Conservation (phyloP, 371 early-diverging fungal genomes). For the Mucor velutinosus region DNA sequence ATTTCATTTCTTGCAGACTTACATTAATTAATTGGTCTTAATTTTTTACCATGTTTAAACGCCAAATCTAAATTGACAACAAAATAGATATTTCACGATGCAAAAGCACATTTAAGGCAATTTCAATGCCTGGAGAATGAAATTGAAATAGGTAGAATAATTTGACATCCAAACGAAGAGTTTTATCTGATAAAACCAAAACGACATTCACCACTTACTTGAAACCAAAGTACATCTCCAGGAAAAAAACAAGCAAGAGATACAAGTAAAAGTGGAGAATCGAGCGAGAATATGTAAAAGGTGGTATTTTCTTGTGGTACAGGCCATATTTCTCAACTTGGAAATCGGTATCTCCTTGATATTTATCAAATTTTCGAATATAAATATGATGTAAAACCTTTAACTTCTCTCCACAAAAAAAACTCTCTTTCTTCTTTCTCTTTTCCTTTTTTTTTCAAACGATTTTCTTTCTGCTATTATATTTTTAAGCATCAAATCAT, state of each 20-base stretch:
- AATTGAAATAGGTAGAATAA: not conserved
- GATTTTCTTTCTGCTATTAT: not conserved
- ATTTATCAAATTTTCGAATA: not conserved
- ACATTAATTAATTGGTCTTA: not conserved
- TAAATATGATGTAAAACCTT: slow-evolving; percentile 1
- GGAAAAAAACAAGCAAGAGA: not conserved
- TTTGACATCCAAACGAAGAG: not conserved
- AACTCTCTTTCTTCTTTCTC: not conserved
- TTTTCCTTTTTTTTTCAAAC: not conserved
- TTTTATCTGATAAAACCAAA: not conserved
- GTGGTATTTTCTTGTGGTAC: not conserved
- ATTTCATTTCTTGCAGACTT: not conserved
- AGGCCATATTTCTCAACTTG: not conserved
- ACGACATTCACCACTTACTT: not conserved
- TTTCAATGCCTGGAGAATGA: not conserved
- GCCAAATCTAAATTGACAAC: slow-evolving; percentile 1
- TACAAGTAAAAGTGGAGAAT: not conserved
- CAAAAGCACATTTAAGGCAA: not conserved
- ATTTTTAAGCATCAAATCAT: not conserved
- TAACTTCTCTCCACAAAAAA: not conserved
- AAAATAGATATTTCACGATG: slow-evolving; percentile 1
- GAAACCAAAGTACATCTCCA: not conserved
- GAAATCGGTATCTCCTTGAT: not conserved
- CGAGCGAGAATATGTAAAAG: not conserved
- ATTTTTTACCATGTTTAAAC: not conserved